Conservation (phyloP, 2,329 filamentous ascomycete genomes). For the Fusarium redolens region DNA sequence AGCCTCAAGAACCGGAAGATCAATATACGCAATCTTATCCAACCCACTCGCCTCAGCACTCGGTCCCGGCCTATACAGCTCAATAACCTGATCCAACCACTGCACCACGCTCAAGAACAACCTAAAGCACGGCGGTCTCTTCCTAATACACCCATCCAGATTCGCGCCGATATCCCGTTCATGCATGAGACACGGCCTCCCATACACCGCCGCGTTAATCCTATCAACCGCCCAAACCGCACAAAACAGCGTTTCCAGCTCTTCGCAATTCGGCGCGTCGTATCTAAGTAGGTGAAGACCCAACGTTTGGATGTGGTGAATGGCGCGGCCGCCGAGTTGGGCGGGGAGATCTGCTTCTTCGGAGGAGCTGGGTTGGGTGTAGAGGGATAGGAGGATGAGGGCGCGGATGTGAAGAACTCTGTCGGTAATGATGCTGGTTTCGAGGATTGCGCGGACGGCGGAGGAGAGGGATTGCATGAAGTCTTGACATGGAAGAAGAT, state of each 20-base stretch:
- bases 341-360: conserved; percentile 67
- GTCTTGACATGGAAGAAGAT: conserved; percentile 57
- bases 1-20: conserved; percentile 67
- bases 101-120: conserved; percentile 66
- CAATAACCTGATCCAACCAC: conserved; percentile 69
- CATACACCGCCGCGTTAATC: conserved; percentile 69
- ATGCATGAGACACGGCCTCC: conserved; percentile 69
- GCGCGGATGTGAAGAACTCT: conserved; percentile 66
- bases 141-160: conserved; percentile 61
- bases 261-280: conserved; percentile 53
- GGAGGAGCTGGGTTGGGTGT: conserved; percentile 65
- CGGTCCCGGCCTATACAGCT: conserved; percentile 67
- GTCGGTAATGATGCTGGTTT: conserved; percentile 65
- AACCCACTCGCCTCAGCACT: conserved; percentile 54
- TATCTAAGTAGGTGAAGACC: conserved; percentile 63
- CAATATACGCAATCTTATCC: conserved; percentile 60
- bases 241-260: conserved; percentile 65
- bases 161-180: conserved; percentile 69
- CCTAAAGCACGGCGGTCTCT: conserved; percentile 66
- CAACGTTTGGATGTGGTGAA: conserved; percentile 68
- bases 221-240: conserved; percentile 71
- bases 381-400: conserved; percentile 66
- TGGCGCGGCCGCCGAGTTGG: conserved; percentile 63
- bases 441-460: conserved; percentile 61
- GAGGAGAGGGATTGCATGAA: conserved; percentile 62